Base-by-base conservation (phyloP, 139 green algal species). In the Coccomyxa sp. region DNA sequence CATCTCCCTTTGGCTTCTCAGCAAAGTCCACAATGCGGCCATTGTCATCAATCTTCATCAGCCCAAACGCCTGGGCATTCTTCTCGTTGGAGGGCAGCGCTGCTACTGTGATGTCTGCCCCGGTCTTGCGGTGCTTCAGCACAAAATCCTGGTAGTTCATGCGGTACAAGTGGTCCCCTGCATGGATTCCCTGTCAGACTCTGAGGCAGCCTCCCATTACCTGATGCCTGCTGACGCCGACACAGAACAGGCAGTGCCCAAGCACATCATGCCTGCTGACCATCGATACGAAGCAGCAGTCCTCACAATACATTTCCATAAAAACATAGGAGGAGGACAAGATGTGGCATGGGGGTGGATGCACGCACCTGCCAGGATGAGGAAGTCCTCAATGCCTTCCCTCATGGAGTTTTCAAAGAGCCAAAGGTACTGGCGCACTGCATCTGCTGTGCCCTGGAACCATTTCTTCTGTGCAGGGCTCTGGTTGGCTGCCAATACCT, bases 141-240 rank as follows among this genome's bases (percentile, higher is more conserved):
- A 99, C 95, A 91, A 99, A 99, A 37, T 95, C 88, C 38, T 90
- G 84, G 90, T 99, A 99, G 91, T 99, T 95, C 97, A 99, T 99
- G 86, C 96, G 92, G 89, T 99, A 99, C 81, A 99, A 88, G 88
- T 99, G 96, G 90, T 99, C 96, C 74, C 94, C 91, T 94, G 87
- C 77, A 72, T 64, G 50, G 22, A 64, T 1, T 22, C n/a, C n/a
- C n/a, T n/a, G n/a, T n/a, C n/a, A n/a, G n/a, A n/a, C n/a, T n/a
- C n/a, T n/a, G n/a, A n/a, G n/a, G n/a, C n/a, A n/a, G n/a, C n/a
- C n/a, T n/a, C n/a, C n/a, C n/a, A n/a, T n/a, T n/a, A n/a, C n/a
- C n/a, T n/a, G n/a, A n/a, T n/a, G n/a, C n/a, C n/a, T n/a, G n/a
- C n/a, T n/a, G n/a, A n/a, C n/a, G n/a, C n/a, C n/a, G n/a, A n/a